Evolutionary conservation across 441 rosid species (phyloP).

Genomic region (Erysimum pusillum): DNA sequence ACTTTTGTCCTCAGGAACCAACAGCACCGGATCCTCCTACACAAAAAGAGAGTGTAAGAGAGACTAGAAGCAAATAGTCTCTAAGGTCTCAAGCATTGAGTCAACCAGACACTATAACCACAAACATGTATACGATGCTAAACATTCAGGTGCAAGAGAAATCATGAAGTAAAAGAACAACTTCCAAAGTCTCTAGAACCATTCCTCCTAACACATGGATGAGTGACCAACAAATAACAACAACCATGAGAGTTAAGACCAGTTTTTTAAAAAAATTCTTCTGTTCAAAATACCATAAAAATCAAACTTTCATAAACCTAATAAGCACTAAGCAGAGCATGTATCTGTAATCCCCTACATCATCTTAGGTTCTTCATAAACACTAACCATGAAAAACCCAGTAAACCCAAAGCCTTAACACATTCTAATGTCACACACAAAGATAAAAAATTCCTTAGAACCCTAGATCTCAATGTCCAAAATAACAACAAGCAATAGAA

Average conservation of each 20-base stretch:
- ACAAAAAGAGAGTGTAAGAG: slow-evolving; percentile 4
- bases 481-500: slow-evolving; percentile 10
- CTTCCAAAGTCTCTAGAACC: neutral
- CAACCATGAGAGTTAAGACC: neutral
- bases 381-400: neutral
- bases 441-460: slow-evolving; percentile 13
- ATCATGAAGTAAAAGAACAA: neutral
- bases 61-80: slow-evolving; percentile 11
- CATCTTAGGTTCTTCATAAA: neutral
- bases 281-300: neutral
- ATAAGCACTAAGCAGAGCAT: neutral
- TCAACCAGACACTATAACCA: slow-evolving; percentile 15
- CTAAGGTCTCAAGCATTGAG: neutral
- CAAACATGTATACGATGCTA: neutral
- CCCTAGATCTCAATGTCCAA: slow-evolving; percentile 3
- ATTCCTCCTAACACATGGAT: neutral
- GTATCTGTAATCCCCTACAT: neutral
- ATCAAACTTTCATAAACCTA: neutral
- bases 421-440: neutral
- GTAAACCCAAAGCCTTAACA: neutral
- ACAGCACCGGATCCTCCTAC: slow-evolving; percentile 92
- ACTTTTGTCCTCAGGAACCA: slow-evolving; percentile 70
- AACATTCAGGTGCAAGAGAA: slow-evolving; percentile 1
- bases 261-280: neutral
- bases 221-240: neutral